Conservation (phyloP, 768 basidiomycete species). For the Pholiota conissans region DNA sequence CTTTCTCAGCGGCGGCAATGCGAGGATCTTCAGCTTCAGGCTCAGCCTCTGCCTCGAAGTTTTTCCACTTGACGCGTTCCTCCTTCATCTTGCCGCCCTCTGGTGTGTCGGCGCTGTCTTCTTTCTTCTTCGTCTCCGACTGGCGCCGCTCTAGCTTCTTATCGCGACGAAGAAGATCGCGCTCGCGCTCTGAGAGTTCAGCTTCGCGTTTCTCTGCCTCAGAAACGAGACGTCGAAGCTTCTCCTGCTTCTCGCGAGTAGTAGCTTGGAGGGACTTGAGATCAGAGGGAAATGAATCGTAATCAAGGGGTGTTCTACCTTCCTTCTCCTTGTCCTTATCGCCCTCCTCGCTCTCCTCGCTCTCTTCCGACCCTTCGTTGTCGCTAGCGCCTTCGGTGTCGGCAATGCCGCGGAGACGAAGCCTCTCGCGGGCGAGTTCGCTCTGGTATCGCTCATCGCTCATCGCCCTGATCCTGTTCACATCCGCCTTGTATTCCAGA, state of each 20-base stretch:
- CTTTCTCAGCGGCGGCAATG: background rate
- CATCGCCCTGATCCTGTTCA: background rate
- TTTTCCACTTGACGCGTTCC: conserved; percentile 3
- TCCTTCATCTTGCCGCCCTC: background rate
- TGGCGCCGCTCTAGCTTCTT: background rate
- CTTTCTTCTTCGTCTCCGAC: conserved; percentile 4
- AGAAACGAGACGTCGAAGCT: background rate
- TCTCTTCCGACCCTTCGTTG: background rate
- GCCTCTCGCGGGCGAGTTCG: conserved; percentile 4
- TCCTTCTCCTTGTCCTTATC: conserved; percentile 1
- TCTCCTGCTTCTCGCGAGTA: background rate
- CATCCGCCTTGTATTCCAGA: background rate
- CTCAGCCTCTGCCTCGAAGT: background rate
- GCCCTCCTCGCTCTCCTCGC: background rate
- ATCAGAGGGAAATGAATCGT: background rate
- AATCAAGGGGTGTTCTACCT: background rate
- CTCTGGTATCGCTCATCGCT: background rate
- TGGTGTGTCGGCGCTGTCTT: background rate
- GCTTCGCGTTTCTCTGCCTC: background rate
- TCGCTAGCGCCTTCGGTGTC: background rate
- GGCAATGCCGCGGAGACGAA: conserved; percentile 3
- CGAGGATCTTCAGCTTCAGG: background rate
- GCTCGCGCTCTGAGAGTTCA: background rate
- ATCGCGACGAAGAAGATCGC: background rate
- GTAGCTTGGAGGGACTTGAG: background rate